Conservation (phyloP, 306 rosid species). For the Corylus heterophylla region DNA sequence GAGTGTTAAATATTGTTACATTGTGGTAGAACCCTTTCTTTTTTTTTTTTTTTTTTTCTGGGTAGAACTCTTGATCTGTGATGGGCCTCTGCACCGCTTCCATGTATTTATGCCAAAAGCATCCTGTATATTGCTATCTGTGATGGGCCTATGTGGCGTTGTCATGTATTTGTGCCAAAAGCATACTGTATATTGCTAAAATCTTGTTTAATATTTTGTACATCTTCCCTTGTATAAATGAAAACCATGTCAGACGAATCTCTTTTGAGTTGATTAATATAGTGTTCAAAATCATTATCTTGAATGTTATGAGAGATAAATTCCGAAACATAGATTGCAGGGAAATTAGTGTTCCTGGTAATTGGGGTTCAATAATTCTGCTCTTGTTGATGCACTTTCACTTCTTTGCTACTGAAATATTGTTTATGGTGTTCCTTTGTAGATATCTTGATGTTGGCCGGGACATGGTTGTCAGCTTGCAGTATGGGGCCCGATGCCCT, state of each 20-base stretch:
- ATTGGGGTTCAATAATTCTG: not conserved
- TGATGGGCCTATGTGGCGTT: not conserved
- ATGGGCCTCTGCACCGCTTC: not conserved
- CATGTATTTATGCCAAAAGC: not conserved
- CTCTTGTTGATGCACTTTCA: not conserved
- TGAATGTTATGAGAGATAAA: not conserved
- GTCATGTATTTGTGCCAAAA: not conserved
- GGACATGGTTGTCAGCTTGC: conserved; percentile 91
- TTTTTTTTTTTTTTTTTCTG: no score
- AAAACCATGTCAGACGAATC: not conserved
- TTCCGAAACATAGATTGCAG: not conserved
- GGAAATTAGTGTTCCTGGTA: not conserved
- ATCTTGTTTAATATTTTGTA: not conserved
- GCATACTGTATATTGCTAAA: not conserved
- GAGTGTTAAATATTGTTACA: not conserved
- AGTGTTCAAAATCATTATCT: not conserved
- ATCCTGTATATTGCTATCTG: not conserved
- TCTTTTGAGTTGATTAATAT: not conserved
- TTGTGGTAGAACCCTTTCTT: not conserved
- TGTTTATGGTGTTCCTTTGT: conserved; percentile 32
- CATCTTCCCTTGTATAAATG: not conserved
- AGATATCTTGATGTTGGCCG: conserved; percentile 96
- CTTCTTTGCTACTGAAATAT: conserved; percentile 4
- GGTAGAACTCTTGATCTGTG: not conserved
- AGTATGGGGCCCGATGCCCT: conserved; percentile 83